Conservation (phyloP, 139 green algal species). For the Dunaliella primolecta region DNA sequence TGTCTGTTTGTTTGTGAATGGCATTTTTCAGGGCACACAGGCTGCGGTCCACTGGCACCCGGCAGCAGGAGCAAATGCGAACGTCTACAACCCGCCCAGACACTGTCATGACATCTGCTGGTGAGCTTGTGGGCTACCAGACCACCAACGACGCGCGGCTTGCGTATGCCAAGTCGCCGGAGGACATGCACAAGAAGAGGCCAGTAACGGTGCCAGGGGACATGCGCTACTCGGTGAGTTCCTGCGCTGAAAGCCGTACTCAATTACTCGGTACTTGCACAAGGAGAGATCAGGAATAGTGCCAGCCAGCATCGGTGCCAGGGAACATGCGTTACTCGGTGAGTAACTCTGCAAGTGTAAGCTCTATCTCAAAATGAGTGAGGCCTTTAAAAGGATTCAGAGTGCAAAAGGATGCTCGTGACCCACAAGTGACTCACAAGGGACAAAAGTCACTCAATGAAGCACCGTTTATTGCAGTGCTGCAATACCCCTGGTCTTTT, state of each 20-base stretch:
- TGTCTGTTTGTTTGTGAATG: background rate
- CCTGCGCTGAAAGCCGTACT: too few relatives aligned
- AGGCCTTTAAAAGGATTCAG: too few relatives aligned
- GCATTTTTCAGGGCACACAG: background rate
- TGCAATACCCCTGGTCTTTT: too few relatives aligned
- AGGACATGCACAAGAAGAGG: background rate
- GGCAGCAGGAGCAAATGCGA: background rate
- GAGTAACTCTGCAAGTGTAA: too few relatives aligned
- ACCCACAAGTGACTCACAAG: too few relatives aligned
- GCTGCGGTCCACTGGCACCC: background rate
- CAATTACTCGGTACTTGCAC: too few relatives aligned
- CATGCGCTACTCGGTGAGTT: background rate
- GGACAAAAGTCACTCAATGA: too few relatives aligned
- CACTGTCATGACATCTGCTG: conserved; percentile 18
- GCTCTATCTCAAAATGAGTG: too few relatives aligned
- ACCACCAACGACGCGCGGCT: conserved; percentile 23
- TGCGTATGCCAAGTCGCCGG: background rate
- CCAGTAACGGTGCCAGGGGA: background rate
- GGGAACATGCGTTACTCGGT: background rate
- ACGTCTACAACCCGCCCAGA: conserved; percentile 15
- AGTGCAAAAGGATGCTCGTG: too few relatives aligned
- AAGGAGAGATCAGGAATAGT: too few relatives aligned
- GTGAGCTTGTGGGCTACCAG: conserved; percentile 42
- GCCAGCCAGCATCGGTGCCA: background rate
- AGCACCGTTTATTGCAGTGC: too few relatives aligned